Percentiles rank a stretch among this genome's conserved stretches.
Conservation (phyloP, 306 rosid genomes). For the Vigna radiata region DNA sequence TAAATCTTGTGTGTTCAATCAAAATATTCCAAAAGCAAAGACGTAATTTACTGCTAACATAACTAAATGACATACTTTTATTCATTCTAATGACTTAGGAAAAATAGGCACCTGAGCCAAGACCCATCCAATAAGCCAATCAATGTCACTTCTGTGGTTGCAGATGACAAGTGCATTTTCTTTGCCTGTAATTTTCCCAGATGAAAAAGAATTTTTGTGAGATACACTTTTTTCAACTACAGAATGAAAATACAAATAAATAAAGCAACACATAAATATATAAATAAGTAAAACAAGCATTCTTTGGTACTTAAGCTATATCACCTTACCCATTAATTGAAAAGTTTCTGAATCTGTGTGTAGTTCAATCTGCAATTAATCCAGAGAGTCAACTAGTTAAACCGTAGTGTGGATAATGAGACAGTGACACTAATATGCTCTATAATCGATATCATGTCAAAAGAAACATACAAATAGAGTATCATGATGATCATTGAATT, state of each 20-base stretch:
- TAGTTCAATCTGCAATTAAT: constrained; percentile 69
- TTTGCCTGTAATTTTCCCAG: constrained; percentile 63
- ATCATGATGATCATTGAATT: constrained; percentile 19
- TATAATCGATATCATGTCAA: constrained; percentile 2
- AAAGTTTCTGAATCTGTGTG: constrained; percentile 71
- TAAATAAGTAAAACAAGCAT: not conserved
- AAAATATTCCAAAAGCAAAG: not conserved
- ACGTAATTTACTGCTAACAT: not conserved
- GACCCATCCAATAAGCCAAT: constrained; percentile 97
- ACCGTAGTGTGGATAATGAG: constrained; percentile 32
- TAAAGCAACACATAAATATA: too few species aligned
- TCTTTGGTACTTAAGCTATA: constrained; percentile 15
- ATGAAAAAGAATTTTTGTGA: constrained; percentile 16
- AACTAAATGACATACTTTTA: not conserved
- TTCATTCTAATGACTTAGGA: constrained; percentile 31
- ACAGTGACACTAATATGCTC: constrained; percentile 16
- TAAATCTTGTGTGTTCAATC: constrained; percentile 20
- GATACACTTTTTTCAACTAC: not conserved
- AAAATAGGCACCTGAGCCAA: constrained; percentile 76
- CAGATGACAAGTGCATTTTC: constrained; percentile 84
- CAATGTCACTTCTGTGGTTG: constrained; percentile 93
- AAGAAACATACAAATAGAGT: not conserved
- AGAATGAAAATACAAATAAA: not conserved
- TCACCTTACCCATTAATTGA: constrained; percentile 67
- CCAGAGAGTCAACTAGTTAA: constrained; percentile 43